Base-by-base conservation (phyloP, 768 basidiomycete species). In the Solioccasus polychromus region DNA sequence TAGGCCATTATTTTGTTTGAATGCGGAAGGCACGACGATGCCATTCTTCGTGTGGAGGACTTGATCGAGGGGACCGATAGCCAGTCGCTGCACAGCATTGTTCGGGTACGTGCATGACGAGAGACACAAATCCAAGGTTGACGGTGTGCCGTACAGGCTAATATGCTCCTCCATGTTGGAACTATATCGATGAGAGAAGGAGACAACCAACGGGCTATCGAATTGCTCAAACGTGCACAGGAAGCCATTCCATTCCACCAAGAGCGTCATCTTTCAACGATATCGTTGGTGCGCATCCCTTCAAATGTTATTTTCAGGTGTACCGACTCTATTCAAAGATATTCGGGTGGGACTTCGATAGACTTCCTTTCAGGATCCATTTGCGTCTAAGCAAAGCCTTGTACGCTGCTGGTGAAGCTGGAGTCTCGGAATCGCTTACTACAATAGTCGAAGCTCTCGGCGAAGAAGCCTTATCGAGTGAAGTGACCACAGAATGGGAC, bases 331-430 rank as follows among this genome's bases (percentile, higher is more conserved):
- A 1, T 14, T 12, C 5, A 19, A 38, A 52, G 42, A 35, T 52
- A 3, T 52, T 52, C 23, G 54, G 45, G 0, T 55, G 54, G 54
- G n/a, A 43, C n/a, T 47, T 57, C 36, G 50, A 55, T 1, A n/a
- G 29, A 12, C 50, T 47, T 10, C 9, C 19, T 3, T 2, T n/a
- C 8, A 34, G 29, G 2, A 35, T 48, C 19, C 31, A 37, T 8
- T 3, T 25, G 6, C 36, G 17, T 2, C 30, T 45, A 14, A 23
- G n/a, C 12, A 22, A 35, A 41, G 34, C 48, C 8, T 17, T 29
- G 18, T 1, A 25, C 40, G 44, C 37, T 11, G 15, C 19, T 2
- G 42, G 36, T 5, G 12, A 17, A 8, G 10, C 19, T 5, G 32
- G 35, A 23, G 20, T 28, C 6, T 10, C 10, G 3, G 20, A n/a